Evolutionary conservation across 768 basidiomycete species (phyloP), one percentile per base, ranked within the genome.

Genomic region (Tylopilus plumbeoviolaceoides): DNA sequence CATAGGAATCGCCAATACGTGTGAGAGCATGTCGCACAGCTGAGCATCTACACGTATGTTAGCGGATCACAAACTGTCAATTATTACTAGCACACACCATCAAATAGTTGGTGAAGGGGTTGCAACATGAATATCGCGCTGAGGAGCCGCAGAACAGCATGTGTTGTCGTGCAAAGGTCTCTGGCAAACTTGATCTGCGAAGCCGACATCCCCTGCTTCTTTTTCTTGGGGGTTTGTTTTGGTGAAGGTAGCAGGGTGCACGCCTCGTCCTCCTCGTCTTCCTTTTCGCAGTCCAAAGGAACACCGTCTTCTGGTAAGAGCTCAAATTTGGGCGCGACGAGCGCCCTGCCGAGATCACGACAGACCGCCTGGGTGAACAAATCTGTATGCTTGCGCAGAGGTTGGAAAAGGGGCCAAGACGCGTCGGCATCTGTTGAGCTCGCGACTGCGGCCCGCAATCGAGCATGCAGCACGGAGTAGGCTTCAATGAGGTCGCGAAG

Each of bases 121-220:
- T 86, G 82, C 36, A 81, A 59, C 1, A 83, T 78, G 55, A 89
- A 81, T 9, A 85, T 61, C 14, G 82, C 70, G 7, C 76, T 73
- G 18, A 92, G 79, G 11, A 89, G 66, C 55, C 81, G 84, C 53
- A 91, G 75, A 15, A 82, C 88, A 2, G 83, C 78, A 61, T 90
- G 89, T 35, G 77, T 80, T 5, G 82, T 82, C 2, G 84, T 86
- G 65, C 83, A 89, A 18, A 92, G 72, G 67, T 93, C 91, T 21
- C 91, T 77, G 7, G 89, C 89, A 60, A 83, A 81, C 61, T 87
- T 91, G 48, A 84, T 84, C 66, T 89, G 85, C 54, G 86, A 84
- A 41, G 82, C 91, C 0, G 79, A 80, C 81, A 90, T 81, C 5
- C 91, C 89, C 51, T 74, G 77, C 62, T 79, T 86, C 54, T 66